Percentiles rank a stretch among this genome's conserved stretches.
These are phyloP conservation scores for Mucor mucedo DNA, from an alignment of 371 early-diverging fungal genomes.

Conservation along the genomic window DNA sequence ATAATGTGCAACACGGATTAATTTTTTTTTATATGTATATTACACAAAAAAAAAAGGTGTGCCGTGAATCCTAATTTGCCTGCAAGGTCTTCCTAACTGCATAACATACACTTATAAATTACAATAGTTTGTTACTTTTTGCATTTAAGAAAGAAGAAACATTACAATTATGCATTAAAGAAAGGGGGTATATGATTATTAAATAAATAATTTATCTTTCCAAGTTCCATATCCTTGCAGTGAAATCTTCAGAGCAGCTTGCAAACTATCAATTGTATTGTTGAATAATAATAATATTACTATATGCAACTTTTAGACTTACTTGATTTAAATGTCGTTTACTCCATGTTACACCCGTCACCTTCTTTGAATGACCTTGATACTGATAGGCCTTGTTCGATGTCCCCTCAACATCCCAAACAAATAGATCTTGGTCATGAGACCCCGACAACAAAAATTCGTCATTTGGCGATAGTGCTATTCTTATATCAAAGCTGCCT, in stretches of 20 bases:
- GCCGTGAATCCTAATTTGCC: constrained; percentile 9
- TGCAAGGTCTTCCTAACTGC: not conserved
- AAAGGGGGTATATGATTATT: not conserved
- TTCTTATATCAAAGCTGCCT: constrained; percentile 34
- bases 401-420: constrained; percentile 44
- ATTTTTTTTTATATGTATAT: not conserved
- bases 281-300: not conserved
- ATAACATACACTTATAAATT: not conserved
- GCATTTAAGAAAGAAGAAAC: not conserved
- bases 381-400: constrained; percentile 21
- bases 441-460: constrained; percentile 45
- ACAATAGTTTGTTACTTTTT: not conserved
- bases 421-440: constrained; percentile 23
- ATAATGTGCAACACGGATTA: no score
- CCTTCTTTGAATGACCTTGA: constrained; percentile 39
- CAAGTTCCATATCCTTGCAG: constrained; percentile 43
- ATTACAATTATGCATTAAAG: not conserved
- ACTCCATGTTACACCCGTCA: constrained; percentile 44
- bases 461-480: constrained; percentile 47
- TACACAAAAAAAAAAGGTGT: constrained; percentile 7
- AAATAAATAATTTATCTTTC: not conserved
- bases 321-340: constrained; percentile 26
- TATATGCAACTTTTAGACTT: not conserved
- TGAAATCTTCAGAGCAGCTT: constrained; percentile 49
- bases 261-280: constrained; percentile 34